Percentiles rank a stretch among this genome's conserved stretches.
Evolutionary conservation across 148 eudicot species (phyloP).

Genomic region (Dianthus caryophyllus): DNA sequence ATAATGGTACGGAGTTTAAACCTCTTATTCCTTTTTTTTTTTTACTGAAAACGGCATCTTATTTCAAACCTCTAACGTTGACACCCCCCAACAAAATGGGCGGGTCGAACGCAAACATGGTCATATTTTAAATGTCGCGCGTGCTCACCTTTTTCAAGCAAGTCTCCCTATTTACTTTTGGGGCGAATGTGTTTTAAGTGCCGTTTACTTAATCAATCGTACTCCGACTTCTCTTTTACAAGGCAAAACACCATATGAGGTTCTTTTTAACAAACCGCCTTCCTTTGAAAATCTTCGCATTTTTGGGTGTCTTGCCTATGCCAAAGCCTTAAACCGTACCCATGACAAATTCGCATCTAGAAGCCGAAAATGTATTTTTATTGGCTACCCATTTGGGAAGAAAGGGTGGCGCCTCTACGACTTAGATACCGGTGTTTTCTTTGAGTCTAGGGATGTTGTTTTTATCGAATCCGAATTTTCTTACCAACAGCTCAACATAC

Average conservation of each 20-base stretch:
- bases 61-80: too few species aligned
- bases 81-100: too few species aligned
- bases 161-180: too few species aligned
- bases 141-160: too few species aligned
- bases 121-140: too few species aligned
- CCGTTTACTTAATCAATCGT: not conserved
- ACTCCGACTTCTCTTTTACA: too few species aligned
- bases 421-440: not conserved
- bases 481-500: not conserved
- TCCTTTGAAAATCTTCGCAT: too few species aligned
- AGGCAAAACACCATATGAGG: not conserved
- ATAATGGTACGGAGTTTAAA: not conserved
- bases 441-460: not conserved
- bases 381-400: not conserved
- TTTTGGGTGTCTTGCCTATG: too few species aligned
- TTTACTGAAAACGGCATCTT: not conserved
- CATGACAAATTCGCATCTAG: not conserved
- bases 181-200: not conserved
- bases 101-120: too few species aligned
- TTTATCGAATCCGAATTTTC: too few species aligned
- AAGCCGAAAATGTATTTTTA: too few species aligned
- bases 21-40: not conserved
- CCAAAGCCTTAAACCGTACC: too few species aligned
- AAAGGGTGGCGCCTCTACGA: not conserved
- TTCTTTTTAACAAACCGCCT: not conserved